Base-by-base conservation (phyloP, 2,329 filamentous ascomycete genomes). In the Aspergillus neotritici region DNA sequence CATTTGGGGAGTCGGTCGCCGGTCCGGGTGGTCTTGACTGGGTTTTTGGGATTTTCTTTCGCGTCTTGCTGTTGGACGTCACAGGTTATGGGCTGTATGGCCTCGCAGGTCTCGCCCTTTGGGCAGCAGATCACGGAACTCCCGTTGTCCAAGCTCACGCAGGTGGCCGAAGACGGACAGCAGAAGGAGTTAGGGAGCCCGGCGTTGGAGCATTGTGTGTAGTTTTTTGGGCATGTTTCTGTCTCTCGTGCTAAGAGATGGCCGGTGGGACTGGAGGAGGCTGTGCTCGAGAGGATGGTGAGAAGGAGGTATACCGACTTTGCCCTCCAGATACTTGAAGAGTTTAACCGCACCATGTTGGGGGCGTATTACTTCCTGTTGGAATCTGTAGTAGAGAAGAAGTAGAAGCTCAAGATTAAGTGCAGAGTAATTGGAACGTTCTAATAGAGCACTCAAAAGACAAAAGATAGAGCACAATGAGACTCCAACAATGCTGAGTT, bases 71-170 rank as follows among this genome's bases (percentile, higher is more conserved):
- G 54, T 25, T 60, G 52, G 4, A 72, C 47, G 44, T 74, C 58
- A 58, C 72, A 75, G 17, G 60, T 58, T 37, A 73, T 70, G 1
- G 67, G 60, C 28, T 61, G 47, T 36, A 74, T 73, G 40, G 59
- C 64, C 11, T 58, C 49, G 50, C 72, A 75, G 38, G 59, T 56
- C 17, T 55, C 44, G 4, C 67, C 69, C 9, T 60, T 54, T n/a
- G 70, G 70, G 51, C 72, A 75, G 55, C 72, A 75, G 16, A 75
- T 61, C 21, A 63, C 69, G 3, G 69, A 68, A 29, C 58, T 69
- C 9, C 58, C 62, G 40, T 60, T 51, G 46, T 73, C 71, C 30
- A 73, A 44, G 34, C 62, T 63, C 37, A 72, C 52, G 48, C 72
- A 75, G 31, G 57, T 66, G 12, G 61, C 61, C 8, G 54, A 59